Base-by-base conservation (phyloP, 2,329 filamentous ascomycete species). In the Fusarium sambucinum region DNA sequence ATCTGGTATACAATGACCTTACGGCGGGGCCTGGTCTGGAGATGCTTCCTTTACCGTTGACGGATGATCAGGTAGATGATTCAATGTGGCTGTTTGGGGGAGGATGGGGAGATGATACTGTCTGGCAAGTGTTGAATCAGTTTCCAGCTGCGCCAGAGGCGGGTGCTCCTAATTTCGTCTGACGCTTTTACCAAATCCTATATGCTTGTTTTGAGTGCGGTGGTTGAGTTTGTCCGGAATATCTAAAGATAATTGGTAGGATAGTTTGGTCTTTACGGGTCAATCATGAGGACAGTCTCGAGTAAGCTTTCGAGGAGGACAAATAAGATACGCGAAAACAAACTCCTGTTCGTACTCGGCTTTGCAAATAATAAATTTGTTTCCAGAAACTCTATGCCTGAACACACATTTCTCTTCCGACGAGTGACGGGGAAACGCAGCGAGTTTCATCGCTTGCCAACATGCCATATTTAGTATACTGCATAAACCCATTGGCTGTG, bases 1-100 rank as follows among this genome's bases (percentile, higher is more conserved):
- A 89, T 67, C 77, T 89, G 7, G 77, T 87, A 1, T 88, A 85
- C 70, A 86, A 89, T 66, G 83, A 88, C 33, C 77, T 89, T 6
- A 81, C 80, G 14, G 83, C 80, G n/a, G 77, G 82, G 13, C 75
- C 76, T 5, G 76, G 75, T 46, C 70, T 74, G 56, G 68, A 70
- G n/a, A 33, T 64, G 10, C 42, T 75, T 32, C 68, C 72, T 23
- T 64, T 75, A 37, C 50, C 58, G 6, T 19, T 53, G 59, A 54
- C 53, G 11, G 52, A 46, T 16, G 37, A 32, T 8, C 59, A 54
- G 9, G 50, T 46, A 9, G 52, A 60, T 58, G 61, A 64, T 62
- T 57, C 68, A 12, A 25, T 62, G n/a, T 85, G 83, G 83, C 81
- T 84, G 61, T 88, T 88, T 76, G 85, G 83, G 25, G 86, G 86